These are phyloP conservation scores for Serendipita sp. DNA, from an alignment of 768 basidiomycete species.

Conservation along the genomic window DNA sequence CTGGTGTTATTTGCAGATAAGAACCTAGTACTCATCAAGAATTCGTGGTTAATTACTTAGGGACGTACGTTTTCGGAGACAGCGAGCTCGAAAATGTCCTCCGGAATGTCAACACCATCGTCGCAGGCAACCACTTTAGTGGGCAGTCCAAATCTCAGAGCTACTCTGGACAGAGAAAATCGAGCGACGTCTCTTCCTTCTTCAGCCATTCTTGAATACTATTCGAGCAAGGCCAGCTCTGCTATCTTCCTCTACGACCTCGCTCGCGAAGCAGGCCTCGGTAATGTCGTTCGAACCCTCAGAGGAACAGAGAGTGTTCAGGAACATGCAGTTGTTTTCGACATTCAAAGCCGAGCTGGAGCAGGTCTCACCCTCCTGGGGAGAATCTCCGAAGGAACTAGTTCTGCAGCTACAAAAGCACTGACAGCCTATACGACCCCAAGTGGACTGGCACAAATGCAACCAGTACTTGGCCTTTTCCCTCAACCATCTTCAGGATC, in stretches of 20 bases:
- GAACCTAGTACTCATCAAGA: neutral
- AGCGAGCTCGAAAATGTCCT: neutral
- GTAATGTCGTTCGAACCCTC: slow-evolving; percentile 54
- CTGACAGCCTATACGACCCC: slow-evolving; percentile 74
- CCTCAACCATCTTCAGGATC: slow-evolving; percentile 44
- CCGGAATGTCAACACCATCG: slow-evolving; percentile 7
- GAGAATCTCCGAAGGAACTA: slow-evolving; percentile 53
- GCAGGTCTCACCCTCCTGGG: slow-evolving; percentile 70
- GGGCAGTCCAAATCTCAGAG: slow-evolving; percentile 2
- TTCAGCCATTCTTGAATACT: slow-evolving; percentile 37
- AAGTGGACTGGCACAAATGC: slow-evolving; percentile 68
- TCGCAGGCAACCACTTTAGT: slow-evolving; percentile 8
- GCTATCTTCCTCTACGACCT: slow-evolving; percentile 68
- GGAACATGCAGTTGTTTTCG: slow-evolving; percentile 17
- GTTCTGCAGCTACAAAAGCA: slow-evolving; percentile 37
- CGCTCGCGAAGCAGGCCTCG: slow-evolving; percentile 72
- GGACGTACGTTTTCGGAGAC: no score
- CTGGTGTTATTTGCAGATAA: neutral
- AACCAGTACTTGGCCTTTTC: slow-evolving; percentile 55
- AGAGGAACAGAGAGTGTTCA: slow-evolving; percentile 25
- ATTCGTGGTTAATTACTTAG: neutral
- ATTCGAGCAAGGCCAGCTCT: slow-evolving; percentile 46
- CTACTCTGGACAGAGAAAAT: neutral
- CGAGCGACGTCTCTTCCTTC: slow-evolving; percentile 7
- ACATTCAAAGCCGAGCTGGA: slow-evolving; percentile 68